Evolutionary conservation across 2,329 filamentous ascomycete species (phyloP).

Genomic region (Grosmannia huntii): DNA sequence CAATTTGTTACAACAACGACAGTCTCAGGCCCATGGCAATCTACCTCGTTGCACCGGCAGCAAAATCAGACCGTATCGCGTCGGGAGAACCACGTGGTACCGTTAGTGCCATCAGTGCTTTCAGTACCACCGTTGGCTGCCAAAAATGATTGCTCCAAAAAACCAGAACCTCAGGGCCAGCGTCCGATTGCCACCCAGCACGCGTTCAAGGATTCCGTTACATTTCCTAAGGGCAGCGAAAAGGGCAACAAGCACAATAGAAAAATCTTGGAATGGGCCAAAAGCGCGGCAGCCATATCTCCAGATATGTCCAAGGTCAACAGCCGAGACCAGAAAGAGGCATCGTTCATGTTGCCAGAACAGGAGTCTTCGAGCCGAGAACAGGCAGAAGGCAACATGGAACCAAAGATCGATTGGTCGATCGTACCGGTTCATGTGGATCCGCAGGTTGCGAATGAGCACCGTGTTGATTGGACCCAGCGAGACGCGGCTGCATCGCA

Average conservation of each 20-base stretch:
- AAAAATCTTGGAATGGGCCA: not conserved
- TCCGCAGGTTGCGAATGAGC: slow-evolving; percentile 17
- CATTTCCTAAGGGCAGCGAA: not conserved
- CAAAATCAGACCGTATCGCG: not conserved
- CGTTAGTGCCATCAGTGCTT: no score
- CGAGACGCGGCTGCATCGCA: slow-evolving; percentile 29
- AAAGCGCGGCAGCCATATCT: not conserved
- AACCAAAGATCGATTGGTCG: not conserved
- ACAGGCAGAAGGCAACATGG: not conserved
- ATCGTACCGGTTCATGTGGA: not conserved
- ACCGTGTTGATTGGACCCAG: slow-evolving; percentile 46
- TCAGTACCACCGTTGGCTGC: no score
- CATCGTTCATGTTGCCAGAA: not conserved
- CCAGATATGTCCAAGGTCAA: not conserved
- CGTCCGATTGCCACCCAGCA: not conserved
- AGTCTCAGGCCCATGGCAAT: not conserved
- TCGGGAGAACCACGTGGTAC: not conserved
- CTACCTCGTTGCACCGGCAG: not conserved
- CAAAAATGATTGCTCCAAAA: not conserved
- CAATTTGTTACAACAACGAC: not conserved
- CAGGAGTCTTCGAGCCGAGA: not conserved
- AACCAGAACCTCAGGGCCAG: not conserved
- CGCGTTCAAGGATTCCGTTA: not conserved
- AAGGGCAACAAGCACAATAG: not conserved
- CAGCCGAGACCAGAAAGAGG: not conserved